These are phyloP conservation scores for Thelephora aurantiotincta DNA, from an alignment of 768 basidiomycete species.

Conservation along the genomic window DNA sequence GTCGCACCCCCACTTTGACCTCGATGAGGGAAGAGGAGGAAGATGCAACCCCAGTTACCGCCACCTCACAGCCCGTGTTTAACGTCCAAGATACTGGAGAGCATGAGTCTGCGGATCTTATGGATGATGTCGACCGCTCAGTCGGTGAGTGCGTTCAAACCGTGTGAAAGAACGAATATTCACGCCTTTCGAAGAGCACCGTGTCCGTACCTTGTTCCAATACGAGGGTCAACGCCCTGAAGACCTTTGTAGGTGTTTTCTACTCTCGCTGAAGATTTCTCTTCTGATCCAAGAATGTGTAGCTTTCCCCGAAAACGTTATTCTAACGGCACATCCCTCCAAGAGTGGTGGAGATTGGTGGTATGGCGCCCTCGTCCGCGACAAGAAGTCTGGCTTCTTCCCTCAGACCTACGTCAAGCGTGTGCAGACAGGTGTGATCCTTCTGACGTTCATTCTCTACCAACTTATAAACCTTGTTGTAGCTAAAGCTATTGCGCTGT, in stretches of 20 bases:
- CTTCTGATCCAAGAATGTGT: background rate
- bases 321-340: slow-evolving; percentile 73
- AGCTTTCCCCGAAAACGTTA: slow-evolving; percentile 74
- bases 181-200: slow-evolving; percentile 35
- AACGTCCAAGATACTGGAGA: slow-evolving; percentile 39
- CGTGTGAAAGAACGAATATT: background rate
- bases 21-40: slow-evolving; percentile 51
- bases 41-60: slow-evolving; percentile 18
- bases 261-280: slow-evolving; percentile 4
- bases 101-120: slow-evolving; percentile 25
- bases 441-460: background rate
- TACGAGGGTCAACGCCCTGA: slow-evolving; percentile 81
- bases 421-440: slow-evolving; percentile 45
- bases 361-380: slow-evolving; percentile 60
- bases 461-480: slow-evolving; percentile 6
- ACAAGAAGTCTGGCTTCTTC: slow-evolving; percentile 72
- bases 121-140: slow-evolving; percentile 62
- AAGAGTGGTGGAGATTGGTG: slow-evolving; percentile 87
- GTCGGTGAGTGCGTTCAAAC: slow-evolving; percentile 28
- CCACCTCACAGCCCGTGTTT: slow-evolving; percentile 25
- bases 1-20: slow-evolving; percentile 26
- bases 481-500: slow-evolving; percentile 70
- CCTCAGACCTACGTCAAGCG: slow-evolving; percentile 79
- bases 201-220: slow-evolving; percentile 68
- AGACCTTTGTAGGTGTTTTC: slow-evolving; percentile 57